Percentiles rank a stretch among this genome's conserved stretches.
These are phyloP conservation scores for Cadophora malorum DNA, from an alignment of 2,329 filamentous ascomycete species.

Conservation along the genomic window DNA sequence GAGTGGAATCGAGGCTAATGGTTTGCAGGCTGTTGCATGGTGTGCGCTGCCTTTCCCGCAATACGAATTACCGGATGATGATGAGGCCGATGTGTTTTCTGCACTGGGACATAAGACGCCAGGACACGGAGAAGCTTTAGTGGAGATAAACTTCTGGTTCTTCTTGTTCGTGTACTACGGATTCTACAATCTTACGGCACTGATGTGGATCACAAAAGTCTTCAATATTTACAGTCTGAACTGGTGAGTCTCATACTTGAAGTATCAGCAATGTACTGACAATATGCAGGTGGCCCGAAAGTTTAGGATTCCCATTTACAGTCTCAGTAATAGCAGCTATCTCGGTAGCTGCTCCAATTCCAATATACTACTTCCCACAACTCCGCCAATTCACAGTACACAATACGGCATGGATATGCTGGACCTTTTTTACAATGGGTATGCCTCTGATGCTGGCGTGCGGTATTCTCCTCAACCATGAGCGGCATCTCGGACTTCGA, in stretches of 20 bases:
- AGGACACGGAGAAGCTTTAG: slow-evolving; percentile 67
- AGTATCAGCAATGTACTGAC: slow-evolving; percentile 16
- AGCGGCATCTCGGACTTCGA: slow-evolving; percentile 66
- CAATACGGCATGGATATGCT: slow-evolving; percentile 73
- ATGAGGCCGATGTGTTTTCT: slow-evolving; percentile 41
- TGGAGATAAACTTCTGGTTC: slow-evolving; percentile 75
- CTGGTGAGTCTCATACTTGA: slow-evolving; percentile 51
- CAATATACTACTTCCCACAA: slow-evolving; percentile 62
- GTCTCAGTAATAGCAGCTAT: slow-evolving; percentile 65
- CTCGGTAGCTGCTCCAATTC: slow-evolving; percentile 65
- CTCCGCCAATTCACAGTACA: slow-evolving; percentile 61
- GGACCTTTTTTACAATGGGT: slow-evolving; percentile 74
- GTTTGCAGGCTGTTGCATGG: slow-evolving; percentile 63
- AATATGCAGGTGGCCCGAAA: slow-evolving; percentile 61
- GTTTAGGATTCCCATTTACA: slow-evolving; percentile 69
- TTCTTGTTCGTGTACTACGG: slow-evolving; percentile 74
- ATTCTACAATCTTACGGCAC: slow-evolving; percentile 70
- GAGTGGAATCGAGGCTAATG: slow-evolving; percentile 26
- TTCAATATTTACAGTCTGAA: slow-evolving; percentile 75
- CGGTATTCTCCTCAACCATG: slow-evolving; percentile 66
- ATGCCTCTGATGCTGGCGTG: slow-evolving; percentile 72
- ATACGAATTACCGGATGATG: slow-evolving; percentile 58
- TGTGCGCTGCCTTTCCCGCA: slow-evolving; percentile 70
- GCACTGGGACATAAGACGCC: slow-evolving; percentile 53
- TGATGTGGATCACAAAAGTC: slow-evolving; percentile 75